These are phyloP conservation scores for Penicillium digitatum DNA, from an alignment of 2,329 filamentous ascomycete species.

Conservation along the genomic window DNA sequence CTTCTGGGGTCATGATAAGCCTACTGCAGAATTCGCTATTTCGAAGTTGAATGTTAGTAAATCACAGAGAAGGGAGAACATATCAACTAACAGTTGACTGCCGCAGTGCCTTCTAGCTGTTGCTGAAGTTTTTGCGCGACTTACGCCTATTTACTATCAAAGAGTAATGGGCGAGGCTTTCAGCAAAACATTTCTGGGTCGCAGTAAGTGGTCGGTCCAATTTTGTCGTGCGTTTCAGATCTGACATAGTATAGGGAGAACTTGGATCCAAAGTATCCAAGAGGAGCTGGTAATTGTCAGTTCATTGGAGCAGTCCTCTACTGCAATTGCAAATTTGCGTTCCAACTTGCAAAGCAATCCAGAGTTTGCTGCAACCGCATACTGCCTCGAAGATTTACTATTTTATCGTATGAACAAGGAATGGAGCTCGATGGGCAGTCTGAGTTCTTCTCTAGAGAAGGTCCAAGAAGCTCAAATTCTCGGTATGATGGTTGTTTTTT, in stretches of 20 bases:
- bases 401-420: constrained; percentile 4
- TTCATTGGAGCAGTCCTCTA: constrained; percentile 5
- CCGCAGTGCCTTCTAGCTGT: background rate
- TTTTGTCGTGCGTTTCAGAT: background rate
- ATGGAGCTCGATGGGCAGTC: background rate
- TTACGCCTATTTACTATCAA: constrained; percentile 3
- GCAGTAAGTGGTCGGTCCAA: background rate
- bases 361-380: background rate
- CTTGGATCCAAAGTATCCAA: constrained; percentile 3
- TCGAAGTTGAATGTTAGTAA: constrained; percentile 1
- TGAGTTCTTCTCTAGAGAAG: constrained; percentile 7
- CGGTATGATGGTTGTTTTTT: background rate
- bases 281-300: constrained; percentile 5
- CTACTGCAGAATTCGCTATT: background rate
- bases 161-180: background rate
- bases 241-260: constrained; percentile 3
- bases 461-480: constrained; percentile 10
- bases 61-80: background rate
- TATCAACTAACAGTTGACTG: background rate
- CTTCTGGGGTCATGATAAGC: background rate
- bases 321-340: background rate
- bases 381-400: constrained; percentile 3
- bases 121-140: constrained; percentile 4
- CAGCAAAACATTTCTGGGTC: background rate
- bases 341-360: background rate